Evolutionary conservation across 306 rosid genomes (phyloP).

Genomic region (Cucurbita maxima): DNA sequence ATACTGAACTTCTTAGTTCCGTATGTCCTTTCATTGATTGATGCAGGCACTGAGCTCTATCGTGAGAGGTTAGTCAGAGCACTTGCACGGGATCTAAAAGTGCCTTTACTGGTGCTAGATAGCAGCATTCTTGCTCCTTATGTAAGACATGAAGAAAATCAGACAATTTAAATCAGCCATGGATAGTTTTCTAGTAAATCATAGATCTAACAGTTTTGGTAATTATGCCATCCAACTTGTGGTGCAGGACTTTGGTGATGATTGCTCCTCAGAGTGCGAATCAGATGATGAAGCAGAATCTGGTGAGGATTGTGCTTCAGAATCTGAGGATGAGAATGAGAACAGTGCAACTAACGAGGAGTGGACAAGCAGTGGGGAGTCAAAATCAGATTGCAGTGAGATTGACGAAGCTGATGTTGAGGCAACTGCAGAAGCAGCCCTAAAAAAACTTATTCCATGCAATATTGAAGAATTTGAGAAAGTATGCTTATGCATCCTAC

Average conservation of each 20-base stretch:
- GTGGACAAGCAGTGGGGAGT: slow-evolving; percentile 67
- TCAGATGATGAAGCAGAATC: slow-evolving; percentile 65
- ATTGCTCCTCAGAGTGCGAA: slow-evolving; percentile 53
- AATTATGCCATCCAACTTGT: slow-evolving; percentile 10
- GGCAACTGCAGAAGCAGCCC: slow-evolving; percentile 68
- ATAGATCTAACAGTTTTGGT: background rate
- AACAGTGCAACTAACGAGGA: slow-evolving; percentile 57
- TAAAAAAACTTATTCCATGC: slow-evolving; percentile 59
- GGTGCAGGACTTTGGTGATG: slow-evolving; percentile 78
- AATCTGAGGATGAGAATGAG: slow-evolving; percentile 70
- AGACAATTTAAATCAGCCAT: background rate
- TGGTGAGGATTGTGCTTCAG: slow-evolving; percentile 53
- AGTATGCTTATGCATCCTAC: slow-evolving; percentile 17
- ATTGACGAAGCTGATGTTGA: slow-evolving; percentile 57
- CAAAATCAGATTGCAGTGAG: slow-evolving; percentile 61
- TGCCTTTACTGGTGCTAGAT: slow-evolving; percentile 79
- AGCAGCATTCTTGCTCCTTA: slow-evolving; percentile 80
- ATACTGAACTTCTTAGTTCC: background rate
- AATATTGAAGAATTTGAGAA: slow-evolving; percentile 44
- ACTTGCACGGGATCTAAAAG: slow-evolving; percentile 73
- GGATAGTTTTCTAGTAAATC: background rate
- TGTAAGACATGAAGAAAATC: slow-evolving; percentile 32
- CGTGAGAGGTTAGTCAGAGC: slow-evolving; percentile 91
- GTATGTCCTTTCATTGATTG: slow-evolving; percentile 3
- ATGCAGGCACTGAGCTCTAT: slow-evolving; percentile 80